These are phyloP conservation scores for Diplodia corticola DNA, from an alignment of 2,329 filamentous ascomycete species.

Conservation along the genomic window DNA sequence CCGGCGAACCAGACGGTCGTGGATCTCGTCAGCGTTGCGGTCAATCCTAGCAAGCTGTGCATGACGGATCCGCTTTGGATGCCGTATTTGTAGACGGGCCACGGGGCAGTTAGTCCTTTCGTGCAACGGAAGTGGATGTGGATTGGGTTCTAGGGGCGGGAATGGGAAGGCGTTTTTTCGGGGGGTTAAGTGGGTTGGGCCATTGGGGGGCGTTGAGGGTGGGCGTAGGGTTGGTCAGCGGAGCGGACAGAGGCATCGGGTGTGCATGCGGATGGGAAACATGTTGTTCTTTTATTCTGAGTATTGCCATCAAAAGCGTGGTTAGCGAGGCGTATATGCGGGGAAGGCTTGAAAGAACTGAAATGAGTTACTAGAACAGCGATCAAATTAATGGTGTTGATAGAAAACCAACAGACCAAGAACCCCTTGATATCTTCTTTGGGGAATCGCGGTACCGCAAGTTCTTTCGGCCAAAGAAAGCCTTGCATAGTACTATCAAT, in stretches of 20 bases:
- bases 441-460: too few relatives aligned
- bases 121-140: not conserved
- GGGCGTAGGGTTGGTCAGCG: not conserved
- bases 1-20: slow-evolving; percentile 97
- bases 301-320: not conserved
- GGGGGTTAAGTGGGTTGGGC: not conserved
- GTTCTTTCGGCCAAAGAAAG: too few relatives aligned
- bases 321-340: not conserved
- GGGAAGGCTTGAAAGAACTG: not conserved
- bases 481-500: too few relatives aligned
- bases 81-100: slow-evolving; percentile 73
- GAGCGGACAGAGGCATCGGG: not conserved
- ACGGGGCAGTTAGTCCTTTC: too few relatives aligned
- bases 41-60: slow-evolving; percentile 86
- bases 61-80: slow-evolving; percentile 95
- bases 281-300: not conserved
- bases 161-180: not conserved
- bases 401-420: too few relatives aligned
- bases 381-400: not conserved
- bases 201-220: not conserved
- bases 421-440: too few relatives aligned
- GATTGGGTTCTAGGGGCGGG: not conserved
- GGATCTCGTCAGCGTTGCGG: slow-evolving; percentile 87
- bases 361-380: not conserved
- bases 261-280: not conserved